These are phyloP conservation scores for Sporothrix inflata DNA, from an alignment of 2,329 filamentous ascomycete species.

Conservation along the genomic window DNA sequence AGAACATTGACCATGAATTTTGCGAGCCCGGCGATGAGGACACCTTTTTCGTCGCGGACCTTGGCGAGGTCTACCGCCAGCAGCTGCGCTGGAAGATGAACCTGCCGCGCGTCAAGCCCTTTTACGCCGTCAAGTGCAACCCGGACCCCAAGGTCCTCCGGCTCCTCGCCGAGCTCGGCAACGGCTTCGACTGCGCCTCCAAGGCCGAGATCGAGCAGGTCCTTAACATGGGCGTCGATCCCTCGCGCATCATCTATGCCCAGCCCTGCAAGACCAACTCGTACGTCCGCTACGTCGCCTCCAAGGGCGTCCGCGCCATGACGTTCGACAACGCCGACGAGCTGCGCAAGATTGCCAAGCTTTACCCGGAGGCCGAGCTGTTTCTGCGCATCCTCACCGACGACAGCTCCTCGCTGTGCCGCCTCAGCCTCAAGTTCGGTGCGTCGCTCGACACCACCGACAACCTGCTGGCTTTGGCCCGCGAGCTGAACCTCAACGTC, in stretches of 20 bases:
- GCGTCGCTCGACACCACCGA: conserved; percentile 82
- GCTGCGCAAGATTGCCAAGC: conserved; percentile 94
- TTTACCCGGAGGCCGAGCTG: conserved; percentile 86
- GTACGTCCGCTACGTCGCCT: conserved; percentile 87
- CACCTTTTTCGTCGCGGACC: conserved; percentile 96
- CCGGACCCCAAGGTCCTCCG: conserved; percentile 86
- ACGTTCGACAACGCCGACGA: conserved; percentile 99
- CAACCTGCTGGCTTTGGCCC: conserved; percentile 76
- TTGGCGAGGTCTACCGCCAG: conserved; percentile 98
- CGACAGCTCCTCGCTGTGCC: conserved; percentile 91
- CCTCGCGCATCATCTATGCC: conserved; percentile 94
- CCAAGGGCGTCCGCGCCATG: conserved; percentile 91
- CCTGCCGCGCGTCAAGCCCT: conserved; percentile 87
- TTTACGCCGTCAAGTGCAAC: conserved; percentile 99
- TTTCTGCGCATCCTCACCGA: conserved; percentile 95
- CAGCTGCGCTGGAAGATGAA: conserved; percentile 98
- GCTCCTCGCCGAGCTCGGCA: conserved; percentile 84
- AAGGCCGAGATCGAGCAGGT: conserved; percentile 97
- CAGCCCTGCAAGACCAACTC: conserved; percentile 99
- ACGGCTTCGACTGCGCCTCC: conserved; percentile 97
- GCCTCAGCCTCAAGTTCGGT: conserved; percentile 96
- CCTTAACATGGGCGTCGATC: conserved; percentile 77
- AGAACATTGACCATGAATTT: conserved; percentile 79
- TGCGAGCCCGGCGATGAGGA: conserved; percentile 95
- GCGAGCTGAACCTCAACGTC: conserved; percentile 82